Conservation (phyloP, 805 yeast species). For the Nematodospora valgi region DNA sequence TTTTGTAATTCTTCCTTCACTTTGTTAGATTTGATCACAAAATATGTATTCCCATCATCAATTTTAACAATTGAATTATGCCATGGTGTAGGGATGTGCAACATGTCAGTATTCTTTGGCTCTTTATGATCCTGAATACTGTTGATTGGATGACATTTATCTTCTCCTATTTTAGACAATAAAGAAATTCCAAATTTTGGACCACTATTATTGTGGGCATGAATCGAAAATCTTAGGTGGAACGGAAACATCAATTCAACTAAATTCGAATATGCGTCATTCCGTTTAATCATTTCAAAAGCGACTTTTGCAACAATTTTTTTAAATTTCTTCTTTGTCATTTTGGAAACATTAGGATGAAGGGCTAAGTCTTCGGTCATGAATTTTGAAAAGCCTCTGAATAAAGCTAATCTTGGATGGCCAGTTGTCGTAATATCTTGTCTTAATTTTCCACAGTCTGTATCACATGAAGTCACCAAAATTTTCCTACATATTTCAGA, state of each 20-base stretch:
- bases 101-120: slow-evolving; percentile 47
- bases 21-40: slow-evolving; percentile 21
- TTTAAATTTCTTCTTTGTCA: slow-evolving; percentile 48
- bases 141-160: slow-evolving; percentile 44
- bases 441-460: slow-evolving; percentile 32
- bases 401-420: slow-evolving; percentile 52
- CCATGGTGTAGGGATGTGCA: slow-evolving; percentile 69
- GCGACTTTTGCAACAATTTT: slow-evolving; percentile 52
- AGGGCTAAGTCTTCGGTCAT: slow-evolving; percentile 56
- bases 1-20: slow-evolving; percentile 16
- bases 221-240: slow-evolving; percentile 58
- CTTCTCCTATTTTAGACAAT: slow-evolving; percentile 39
- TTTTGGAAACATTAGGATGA: slow-evolving; percentile 33
- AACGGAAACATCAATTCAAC: slow-evolving; percentile 59
- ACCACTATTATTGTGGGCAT: slow-evolving; percentile 57
- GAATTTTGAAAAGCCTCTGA: slow-evolving; percentile 56
- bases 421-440: slow-evolving; percentile 31
- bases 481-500: slow-evolving; percentile 36
- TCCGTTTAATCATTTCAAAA: slow-evolving; percentile 61
- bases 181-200: slow-evolving; percentile 58
- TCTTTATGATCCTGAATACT: slow-evolving; percentile 37
- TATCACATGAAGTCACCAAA: slow-evolving; percentile 35
- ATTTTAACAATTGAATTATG: slow-evolving; percentile 51
- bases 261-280: slow-evolving; percentile 62
- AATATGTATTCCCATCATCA: slow-evolving; percentile 27